Conservation (phyloP, 345 rosid genomes). For the Brassica cretica region DNA sequence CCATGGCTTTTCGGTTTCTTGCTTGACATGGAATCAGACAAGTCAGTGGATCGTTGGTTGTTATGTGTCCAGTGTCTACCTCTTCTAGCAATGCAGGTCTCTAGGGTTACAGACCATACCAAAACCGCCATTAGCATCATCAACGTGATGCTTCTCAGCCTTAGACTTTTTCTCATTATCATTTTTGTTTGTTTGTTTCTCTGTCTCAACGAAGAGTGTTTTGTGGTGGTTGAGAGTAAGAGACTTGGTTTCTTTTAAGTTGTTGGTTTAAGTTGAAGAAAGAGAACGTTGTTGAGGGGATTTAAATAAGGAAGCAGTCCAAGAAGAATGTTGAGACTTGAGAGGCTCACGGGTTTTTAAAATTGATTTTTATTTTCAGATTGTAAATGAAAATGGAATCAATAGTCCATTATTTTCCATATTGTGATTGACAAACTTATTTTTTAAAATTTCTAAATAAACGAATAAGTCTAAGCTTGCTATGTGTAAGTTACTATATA, state of each 20-base stretch:
- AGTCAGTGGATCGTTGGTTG: constrained; percentile 28
- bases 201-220: constrained; percentile 7
- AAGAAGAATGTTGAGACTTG: constrained; percentile 36
- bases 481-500: not conserved
- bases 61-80: constrained; percentile 76
- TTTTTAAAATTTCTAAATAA: not conserved
- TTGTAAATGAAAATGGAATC: not conserved
- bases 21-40: constrained; percentile 48
- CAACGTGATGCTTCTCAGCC: constrained; percentile 55
- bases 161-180: constrained; percentile 43
- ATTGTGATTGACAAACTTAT: constrained; percentile 5
- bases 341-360: constrained; percentile 43
- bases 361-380: not conserved
- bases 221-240: constrained; percentile 24
- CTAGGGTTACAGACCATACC: constrained; percentile 66
- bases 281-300: constrained; percentile 34
- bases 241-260: constrained; percentile 6
- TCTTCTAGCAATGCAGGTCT: constrained; percentile 80
- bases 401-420: constrained; percentile 1
- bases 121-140: constrained; percentile 54
- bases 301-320: constrained; percentile 51
- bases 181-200: constrained; percentile 3
- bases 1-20: constrained; percentile 59
- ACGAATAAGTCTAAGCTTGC: not conserved
- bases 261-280: constrained; percentile 7